Conservation (phyloP, 2,329 filamentous ascomycete species). For the Alternaria ethzedia region DNA sequence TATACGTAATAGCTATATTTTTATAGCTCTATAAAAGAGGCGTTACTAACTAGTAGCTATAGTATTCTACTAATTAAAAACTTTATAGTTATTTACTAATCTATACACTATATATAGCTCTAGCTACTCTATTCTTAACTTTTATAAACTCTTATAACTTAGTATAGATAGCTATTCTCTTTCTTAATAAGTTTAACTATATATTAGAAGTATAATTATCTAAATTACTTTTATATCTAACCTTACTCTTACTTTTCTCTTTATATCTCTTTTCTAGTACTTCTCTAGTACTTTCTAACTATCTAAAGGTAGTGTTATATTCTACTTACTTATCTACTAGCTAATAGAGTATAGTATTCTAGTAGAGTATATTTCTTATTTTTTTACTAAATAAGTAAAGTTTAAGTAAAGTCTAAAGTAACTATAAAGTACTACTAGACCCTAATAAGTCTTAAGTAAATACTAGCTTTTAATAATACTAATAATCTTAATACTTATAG, state of each 20-base stretch:
- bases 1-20: background rate
- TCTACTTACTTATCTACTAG: background rate
- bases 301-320: background rate
- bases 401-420: background rate
- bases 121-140: background rate
- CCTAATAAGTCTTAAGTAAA: background rate
- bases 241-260: background rate
- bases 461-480: background rate
- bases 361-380: background rate
- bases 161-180: background rate
- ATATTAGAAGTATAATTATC: background rate
- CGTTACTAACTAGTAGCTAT: background rate
- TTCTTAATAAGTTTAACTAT: background rate
- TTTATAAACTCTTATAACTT: background rate
- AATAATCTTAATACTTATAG: background rate
- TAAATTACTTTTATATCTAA: background rate
- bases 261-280: background rate
- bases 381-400: background rate
- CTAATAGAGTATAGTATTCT: background rate
- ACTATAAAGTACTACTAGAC: background rate
- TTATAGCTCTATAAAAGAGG: background rate
- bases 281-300: background rate
- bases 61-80: background rate
- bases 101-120: background rate
- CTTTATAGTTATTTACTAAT: background rate